phyloP scores from a whole-genome alignment of 768 basidiomycete species.

The Lentinula boryana region DNA sequence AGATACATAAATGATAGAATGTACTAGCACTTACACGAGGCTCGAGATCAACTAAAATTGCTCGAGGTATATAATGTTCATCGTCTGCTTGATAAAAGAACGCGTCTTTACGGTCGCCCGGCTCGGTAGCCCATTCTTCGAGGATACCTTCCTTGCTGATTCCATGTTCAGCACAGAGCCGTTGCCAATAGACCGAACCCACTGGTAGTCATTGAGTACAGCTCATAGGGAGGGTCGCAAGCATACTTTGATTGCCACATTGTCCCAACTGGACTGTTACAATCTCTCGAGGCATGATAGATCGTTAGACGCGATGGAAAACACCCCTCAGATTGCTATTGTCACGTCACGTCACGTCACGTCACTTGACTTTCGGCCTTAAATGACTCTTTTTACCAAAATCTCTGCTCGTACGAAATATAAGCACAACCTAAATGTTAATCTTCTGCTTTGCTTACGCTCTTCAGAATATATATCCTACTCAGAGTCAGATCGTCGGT shows the following conservation, averaged over 20 bases:
- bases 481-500: no score
- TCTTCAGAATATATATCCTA: no score
- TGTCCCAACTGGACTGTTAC: conserved; percentile 75
- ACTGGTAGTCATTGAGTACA: conserved; percentile 33
- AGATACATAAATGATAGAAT: background rate
- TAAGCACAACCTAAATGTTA: no score
- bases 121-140: conserved; percentile 95
- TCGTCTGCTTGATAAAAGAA: conserved; percentile 99
- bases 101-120: conserved; percentile 95
- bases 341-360: no score
- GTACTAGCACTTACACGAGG: conserved; percentile 64
- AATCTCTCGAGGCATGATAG: conserved; percentile 59
- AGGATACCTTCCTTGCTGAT: conserved; percentile 94
- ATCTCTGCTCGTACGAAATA: no score
- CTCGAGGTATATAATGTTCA: conserved; percentile 96
- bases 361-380: background rate
- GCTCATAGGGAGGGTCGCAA: conserved; percentile 1
- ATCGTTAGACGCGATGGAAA: background rate
- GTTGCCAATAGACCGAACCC: conserved; percentile 97
- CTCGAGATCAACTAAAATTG: conserved; percentile 94
- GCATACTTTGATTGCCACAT: conserved; percentile 87
- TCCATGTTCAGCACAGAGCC: conserved; percentile 96
- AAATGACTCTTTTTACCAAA: no score
- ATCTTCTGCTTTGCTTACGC: no score
- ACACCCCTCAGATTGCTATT: no score